Conservation (phyloP, 2,329 filamentous ascomycete genomes). For the Chrysosphaeria jannelii region DNA sequence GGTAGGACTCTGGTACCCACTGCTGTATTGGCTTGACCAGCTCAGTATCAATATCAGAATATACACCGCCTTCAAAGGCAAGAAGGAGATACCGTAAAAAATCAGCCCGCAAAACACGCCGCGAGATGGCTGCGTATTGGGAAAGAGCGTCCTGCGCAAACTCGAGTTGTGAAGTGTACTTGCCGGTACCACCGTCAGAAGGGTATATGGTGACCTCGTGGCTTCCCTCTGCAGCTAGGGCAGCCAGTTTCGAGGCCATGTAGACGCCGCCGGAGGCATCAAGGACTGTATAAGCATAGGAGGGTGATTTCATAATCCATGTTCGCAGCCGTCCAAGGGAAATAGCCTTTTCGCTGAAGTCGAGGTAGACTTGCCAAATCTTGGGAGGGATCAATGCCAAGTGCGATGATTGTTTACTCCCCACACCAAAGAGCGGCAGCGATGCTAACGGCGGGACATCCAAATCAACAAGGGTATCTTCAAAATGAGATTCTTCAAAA, state of each 20-base stretch:
- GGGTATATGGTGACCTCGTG: slow-evolving; percentile 1
- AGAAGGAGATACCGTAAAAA: slow-evolving; percentile 8
- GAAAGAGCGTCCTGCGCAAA: slow-evolving; percentile 3
- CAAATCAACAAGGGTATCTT: no score
- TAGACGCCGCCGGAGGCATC: slow-evolving; percentile 4
- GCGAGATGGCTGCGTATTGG: slow-evolving; percentile 1
- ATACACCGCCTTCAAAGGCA: slow-evolving; percentile 12
- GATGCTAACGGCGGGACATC: no score
- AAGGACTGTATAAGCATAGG: slow-evolving; percentile 5
- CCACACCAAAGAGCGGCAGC: no score
- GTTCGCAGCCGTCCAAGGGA: slow-evolving; percentile 1
- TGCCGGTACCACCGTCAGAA: background rate
- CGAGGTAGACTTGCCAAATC: slow-evolving; percentile 7
- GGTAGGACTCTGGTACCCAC: slow-evolving; percentile 6
- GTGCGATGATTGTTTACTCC: background rate
- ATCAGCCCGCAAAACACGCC: slow-evolving; percentile 5
- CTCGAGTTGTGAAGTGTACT: no score
- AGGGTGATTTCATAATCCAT: slow-evolving; percentile 5
- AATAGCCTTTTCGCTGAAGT: slow-evolving; percentile 2
- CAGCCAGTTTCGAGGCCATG: slow-evolving; percentile 4
- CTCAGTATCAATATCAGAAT: slow-evolving; percentile 26
- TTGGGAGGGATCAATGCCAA: slow-evolving; percentile 5
- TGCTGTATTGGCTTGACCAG: slow-evolving; percentile 15
- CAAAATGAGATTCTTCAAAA: no score
- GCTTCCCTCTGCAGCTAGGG: slow-evolving; percentile 2